Base-by-base conservation (phyloP, 371 early-diverging fungal genomes). In the Conidiobolus incongruus region DNA sequence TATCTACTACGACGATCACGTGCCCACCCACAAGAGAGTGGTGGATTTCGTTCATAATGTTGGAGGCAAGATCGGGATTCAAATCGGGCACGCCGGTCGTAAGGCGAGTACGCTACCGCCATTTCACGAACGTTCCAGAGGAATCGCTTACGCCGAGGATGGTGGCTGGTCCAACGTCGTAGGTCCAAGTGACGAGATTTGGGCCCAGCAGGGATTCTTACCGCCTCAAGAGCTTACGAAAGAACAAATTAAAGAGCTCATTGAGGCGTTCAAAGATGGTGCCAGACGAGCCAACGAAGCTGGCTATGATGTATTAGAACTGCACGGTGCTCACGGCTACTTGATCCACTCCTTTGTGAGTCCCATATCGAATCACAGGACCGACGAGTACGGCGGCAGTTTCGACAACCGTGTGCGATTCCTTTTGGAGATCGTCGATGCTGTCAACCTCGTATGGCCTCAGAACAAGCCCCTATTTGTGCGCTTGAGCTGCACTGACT, bases 11-110 rank as follows among this genome's bases (percentile, higher is more conserved):
- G 82, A 85, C 48, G 77, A 66, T 15, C 90, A 88, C 23, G 66
- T 78, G 19, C 58, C 50, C 0, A 58, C 64, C 1, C 47, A 81
- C 20, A 60, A 60, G 35, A 63, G 67, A 12, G 65, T 84, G 8
- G 75, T 66, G 7, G 62, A 68, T 35, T 66, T 69, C 49, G 53
- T 69, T 38, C 79, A 87, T 47, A 54, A 62, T 5, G 68, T 69
- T 35, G 76, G 75, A 5, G 48, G 62, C 16, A 53, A 65, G 22
- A 52, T 68, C 7, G 85, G 67, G 35, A 70, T 84, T 48, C 90
- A 89, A 47, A 50, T 89, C 2, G 79, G 69, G 0, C 89, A 88
- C 48, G 77, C 80, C 11, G 90, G 89, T 5, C 62, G 86, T 38
- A 84, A 85, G 56, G 72, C 78, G 1, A 73, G 72, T 8, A 67